Percentiles rank a stretch among this genome's conserved stretches.
These are phyloP conservation scores for Bombardia bombarda DNA, from an alignment of 495 filamentous ascomycete species.

Conservation along the genomic window DNA sequence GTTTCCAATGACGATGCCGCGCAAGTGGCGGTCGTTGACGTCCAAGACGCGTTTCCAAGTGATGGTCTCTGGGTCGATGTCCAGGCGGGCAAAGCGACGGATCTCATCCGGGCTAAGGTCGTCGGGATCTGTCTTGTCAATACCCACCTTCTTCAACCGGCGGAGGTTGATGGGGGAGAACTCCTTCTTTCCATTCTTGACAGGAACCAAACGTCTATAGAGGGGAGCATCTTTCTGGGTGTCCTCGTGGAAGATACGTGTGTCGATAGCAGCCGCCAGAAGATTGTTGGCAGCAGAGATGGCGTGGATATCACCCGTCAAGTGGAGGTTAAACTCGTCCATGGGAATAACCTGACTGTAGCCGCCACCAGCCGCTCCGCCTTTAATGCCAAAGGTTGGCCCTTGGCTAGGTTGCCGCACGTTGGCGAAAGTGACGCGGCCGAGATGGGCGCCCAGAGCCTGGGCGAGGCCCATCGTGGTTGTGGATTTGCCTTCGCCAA, in stretches of 20 bases:
- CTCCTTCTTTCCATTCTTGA: slow-evolving; percentile 77
- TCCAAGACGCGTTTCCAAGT: slow-evolving; percentile 95
- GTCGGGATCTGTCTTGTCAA: slow-evolving; percentile 87
- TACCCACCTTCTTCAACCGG: slow-evolving; percentile 87
- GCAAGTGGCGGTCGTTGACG: slow-evolving; percentile 91
- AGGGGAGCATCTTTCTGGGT: slow-evolving; percentile 88
- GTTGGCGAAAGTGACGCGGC: slow-evolving; percentile 85
- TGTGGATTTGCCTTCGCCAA: slow-evolving; percentile 96
- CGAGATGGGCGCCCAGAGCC: slow-evolving; percentile 84
- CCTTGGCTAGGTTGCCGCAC: slow-evolving; percentile 96
- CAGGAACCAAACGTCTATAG: slow-evolving; percentile 81
- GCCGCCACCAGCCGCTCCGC: slow-evolving; percentile 90
- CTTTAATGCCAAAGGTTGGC: slow-evolving; percentile 98
- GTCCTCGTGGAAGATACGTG: slow-evolving; percentile 94
- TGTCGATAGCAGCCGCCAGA: slow-evolving; percentile 96
- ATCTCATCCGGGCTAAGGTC: slow-evolving; percentile 87
- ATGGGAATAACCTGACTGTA: slow-evolving; percentile 99
- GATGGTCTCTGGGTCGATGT: slow-evolving; percentile 94
- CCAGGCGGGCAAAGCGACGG: slow-evolving; percentile 75
- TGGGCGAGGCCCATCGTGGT: slow-evolving; percentile 96
- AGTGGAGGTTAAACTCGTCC: slow-evolving; percentile 98
- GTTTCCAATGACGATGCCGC: slow-evolving; percentile 78
- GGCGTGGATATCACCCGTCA: slow-evolving; percentile 97
- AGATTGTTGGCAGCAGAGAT: slow-evolving; percentile 97
- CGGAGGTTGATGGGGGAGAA: slow-evolving; percentile 89